phyloP scores from a whole-genome alignment of 1,139 yeast genomes.

The Taphrina populina region DNA sequence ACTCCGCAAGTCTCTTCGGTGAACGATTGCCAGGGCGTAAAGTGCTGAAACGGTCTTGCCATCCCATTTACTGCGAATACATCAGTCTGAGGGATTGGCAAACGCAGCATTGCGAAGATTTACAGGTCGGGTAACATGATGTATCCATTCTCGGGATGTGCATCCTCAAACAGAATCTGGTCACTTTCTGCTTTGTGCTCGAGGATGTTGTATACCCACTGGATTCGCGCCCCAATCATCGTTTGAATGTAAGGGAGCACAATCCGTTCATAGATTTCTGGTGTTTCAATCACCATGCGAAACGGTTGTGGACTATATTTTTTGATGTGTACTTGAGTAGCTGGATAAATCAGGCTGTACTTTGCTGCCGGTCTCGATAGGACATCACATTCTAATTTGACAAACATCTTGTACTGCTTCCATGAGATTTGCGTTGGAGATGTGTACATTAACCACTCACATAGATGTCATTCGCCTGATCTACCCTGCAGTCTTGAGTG shows the following conservation, averaged over 20 bases:
- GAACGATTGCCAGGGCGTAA: constrained; percentile 76
- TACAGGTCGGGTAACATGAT: constrained; percentile 49
- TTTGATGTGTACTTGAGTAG: constrained; percentile 74
- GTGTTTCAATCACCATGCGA: constrained; percentile 75
- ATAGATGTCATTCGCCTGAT: constrained; percentile 20
- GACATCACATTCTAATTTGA: constrained; percentile 4
- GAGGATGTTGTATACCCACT: constrained; percentile 89
- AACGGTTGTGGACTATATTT: constrained; percentile 62
- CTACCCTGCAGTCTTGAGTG: neutral
- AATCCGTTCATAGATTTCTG: constrained; percentile 60
- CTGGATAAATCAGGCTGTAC: constrained; percentile 80
- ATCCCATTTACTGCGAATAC: constrained; percentile 87
- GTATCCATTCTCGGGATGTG: constrained; percentile 56
- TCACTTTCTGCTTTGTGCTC: constrained; percentile 83
- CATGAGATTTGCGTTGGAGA: neutral
- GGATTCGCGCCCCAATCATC: constrained; percentile 72
- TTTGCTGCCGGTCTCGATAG: constrained; percentile 60
- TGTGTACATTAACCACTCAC: neutral
- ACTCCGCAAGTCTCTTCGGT: constrained; percentile 67
- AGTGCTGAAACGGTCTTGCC: constrained; percentile 64
- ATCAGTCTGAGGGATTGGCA: constrained; percentile 45
- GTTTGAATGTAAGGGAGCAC: constrained; percentile 76
- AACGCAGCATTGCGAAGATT: constrained; percentile 3
- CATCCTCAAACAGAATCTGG: constrained; percentile 63
- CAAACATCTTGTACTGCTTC: constrained; percentile 18